A percentile compares a stretch with the other conserved stretches of the same genome.
These are phyloP conservation scores for Scopulariopsis brevicaulis DNA, from an alignment of 2,329 filamentous ascomycete genomes.

Conservation along the genomic window DNA sequence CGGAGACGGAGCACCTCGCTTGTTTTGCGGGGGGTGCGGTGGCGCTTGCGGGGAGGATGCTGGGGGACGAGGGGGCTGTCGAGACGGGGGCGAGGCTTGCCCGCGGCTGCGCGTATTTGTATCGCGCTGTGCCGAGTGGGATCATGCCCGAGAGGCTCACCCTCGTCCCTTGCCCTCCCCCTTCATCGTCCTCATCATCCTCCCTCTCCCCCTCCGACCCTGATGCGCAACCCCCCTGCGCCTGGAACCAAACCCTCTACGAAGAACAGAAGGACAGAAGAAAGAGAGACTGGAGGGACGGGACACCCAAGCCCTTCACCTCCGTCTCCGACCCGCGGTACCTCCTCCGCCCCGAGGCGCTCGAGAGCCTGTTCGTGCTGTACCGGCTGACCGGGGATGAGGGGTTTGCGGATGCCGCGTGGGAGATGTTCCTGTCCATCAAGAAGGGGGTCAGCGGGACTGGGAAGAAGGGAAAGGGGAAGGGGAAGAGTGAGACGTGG, in stretches of 20 bases:
- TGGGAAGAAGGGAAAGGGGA: no score
- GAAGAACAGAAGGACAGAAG: constrained; percentile 6
- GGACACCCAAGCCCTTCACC: constrained; percentile 41
- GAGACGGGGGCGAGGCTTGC: constrained; percentile 45
- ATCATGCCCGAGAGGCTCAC: constrained; percentile 51
- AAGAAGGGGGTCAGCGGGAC: constrained; percentile 45
- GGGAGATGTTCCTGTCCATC: constrained; percentile 62
- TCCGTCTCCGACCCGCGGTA: constrained; percentile 45
- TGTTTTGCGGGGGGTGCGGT: constrained; percentile 59
- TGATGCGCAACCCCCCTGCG: constrained; percentile 17
- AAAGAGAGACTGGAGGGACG: constrained; percentile 11
- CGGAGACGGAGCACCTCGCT: constrained; percentile 42
- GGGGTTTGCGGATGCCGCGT: constrained; percentile 56
- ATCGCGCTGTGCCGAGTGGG: constrained; percentile 41
- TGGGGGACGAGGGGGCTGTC: constrained; percentile 41
- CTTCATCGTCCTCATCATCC: constrained; percentile 15
- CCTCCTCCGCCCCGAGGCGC: constrained; percentile 64
- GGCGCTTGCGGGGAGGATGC: constrained; percentile 47
- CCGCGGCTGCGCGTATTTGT: constrained; percentile 53
- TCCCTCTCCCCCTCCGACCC: no score
- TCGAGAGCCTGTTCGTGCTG: constrained; percentile 71
- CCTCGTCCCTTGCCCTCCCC: constrained; percentile 28
- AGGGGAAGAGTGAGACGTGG: no score
- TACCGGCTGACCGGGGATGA: constrained; percentile 60
- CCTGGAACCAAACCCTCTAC: constrained; percentile 20